Percentiles rank a stretch among this genome's conserved stretches.
Conservation (phyloP, 2,329 filamentous ascomycete genomes). For the Phaeosphaeria sp. region DNA sequence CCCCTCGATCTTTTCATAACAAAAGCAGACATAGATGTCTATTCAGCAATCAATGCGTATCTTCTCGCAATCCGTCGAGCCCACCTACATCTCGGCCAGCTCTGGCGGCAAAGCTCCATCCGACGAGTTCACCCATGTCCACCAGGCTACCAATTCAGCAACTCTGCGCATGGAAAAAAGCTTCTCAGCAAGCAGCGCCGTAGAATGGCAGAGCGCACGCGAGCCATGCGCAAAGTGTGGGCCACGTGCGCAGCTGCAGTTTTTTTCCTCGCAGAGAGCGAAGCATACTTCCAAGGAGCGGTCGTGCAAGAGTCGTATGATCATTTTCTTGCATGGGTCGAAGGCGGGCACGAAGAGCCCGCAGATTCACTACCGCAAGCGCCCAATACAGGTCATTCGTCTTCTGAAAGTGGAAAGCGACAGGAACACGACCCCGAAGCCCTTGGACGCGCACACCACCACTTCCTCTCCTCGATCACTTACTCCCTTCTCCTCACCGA, state of each 20-base stretch:
- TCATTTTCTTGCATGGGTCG: constrained; percentile 78
- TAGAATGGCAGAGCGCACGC: constrained; percentile 67
- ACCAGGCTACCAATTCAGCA: constrained; percentile 68
- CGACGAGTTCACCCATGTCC: constrained; percentile 79
- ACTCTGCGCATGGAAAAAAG: constrained; percentile 64
- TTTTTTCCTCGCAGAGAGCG: constrained; percentile 87
- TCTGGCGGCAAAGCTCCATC: constrained; percentile 86
- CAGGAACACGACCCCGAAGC: constrained; percentile 80
- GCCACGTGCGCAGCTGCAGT: constrained; percentile 85
- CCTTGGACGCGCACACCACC: constrained; percentile 77
- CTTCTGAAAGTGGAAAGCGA: constrained; percentile 1
- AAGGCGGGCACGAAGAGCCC: constrained; percentile 28
- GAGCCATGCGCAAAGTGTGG: constrained; percentile 82
- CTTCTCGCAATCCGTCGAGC: constrained; percentile 84
- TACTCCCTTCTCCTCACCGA: constrained; percentile 72
- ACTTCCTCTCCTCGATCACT: constrained; percentile 74
- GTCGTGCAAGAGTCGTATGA: constrained; percentile 83
- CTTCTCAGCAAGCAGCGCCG: constrained; percentile 68
- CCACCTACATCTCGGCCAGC: constrained; percentile 79
- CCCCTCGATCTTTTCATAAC: constrained; percentile 89
- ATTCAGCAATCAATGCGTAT: constrained; percentile 86
- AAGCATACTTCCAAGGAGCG: constrained; percentile 88
- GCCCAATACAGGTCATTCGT: not conserved
- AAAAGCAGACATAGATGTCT: constrained; percentile 75
- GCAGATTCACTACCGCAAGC: not conserved